Conservation (phyloP, 148 eudicot species). For the Fagopyrum homotropicum region DNA sequence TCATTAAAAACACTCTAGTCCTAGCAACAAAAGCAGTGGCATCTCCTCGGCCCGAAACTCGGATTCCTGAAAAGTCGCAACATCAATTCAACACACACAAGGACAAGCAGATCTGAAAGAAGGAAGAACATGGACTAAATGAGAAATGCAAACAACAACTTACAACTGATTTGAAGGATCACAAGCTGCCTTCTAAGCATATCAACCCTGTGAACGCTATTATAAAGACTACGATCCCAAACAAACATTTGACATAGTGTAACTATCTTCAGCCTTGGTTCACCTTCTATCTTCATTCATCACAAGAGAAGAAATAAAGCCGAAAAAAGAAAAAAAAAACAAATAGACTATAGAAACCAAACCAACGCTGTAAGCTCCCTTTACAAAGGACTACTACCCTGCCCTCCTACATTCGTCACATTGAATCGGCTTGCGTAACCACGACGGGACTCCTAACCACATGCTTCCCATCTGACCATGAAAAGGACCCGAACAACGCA, state of each 20-base stretch:
- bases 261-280: background rate
- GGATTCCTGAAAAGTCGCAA: too few species aligned
- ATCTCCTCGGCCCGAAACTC: too few species aligned
- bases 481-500: conserved; percentile 63
- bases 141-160: too few species aligned
- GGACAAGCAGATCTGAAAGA: too few species aligned
- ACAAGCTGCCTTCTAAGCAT: too few species aligned
- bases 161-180: too few species aligned
- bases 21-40: too few species aligned
- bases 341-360: background rate
- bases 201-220: too few species aligned
- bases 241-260: background rate
- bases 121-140: too few species aligned
- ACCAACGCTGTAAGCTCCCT: background rate
- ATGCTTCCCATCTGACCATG: conserved; percentile 84
- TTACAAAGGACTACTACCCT: background rate
- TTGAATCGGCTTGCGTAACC: conserved; percentile 61
- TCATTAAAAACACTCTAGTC: too few species aligned
- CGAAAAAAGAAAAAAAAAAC: background rate
- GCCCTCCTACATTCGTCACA: conserved; percentile 21
- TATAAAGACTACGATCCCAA: background rate
- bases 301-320: background rate
- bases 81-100: too few species aligned
- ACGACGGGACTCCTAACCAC: conserved; percentile 91
- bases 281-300: background rate